These are phyloP conservation scores for Inosperma sp. DNA, from an alignment of 768 basidiomycete species.

Conservation along the genomic window DNA sequence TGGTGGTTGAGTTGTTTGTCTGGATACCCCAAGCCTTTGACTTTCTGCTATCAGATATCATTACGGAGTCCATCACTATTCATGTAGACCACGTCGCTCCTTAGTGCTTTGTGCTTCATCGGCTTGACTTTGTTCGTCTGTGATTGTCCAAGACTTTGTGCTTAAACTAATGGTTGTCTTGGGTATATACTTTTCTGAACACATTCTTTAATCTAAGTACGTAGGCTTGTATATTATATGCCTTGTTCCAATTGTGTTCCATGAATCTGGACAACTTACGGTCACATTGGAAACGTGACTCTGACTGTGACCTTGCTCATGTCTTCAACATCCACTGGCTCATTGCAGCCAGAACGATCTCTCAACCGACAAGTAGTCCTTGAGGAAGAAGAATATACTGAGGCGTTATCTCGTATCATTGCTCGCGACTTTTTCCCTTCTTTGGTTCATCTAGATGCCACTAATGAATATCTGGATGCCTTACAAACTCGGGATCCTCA, in stretches of 20 bases:
- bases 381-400: conserved; percentile 94
- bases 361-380: conserved; percentile 68
- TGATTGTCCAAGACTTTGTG: no score
- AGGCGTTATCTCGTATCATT: conserved; percentile 85
- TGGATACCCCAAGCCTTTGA: background rate
- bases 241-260: no score
- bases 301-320: background rate
- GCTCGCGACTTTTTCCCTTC: conserved; percentile 98
- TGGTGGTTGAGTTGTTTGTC: background rate
- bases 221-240: no score
- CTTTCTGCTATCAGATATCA: background rate
- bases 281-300: no score
- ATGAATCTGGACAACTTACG: no score
- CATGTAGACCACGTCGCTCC: no score
- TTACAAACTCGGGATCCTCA: conserved; percentile 69
- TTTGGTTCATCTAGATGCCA: conserved; percentile 82
- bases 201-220: no score
- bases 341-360: conserved; percentile 43
- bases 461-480: conserved; percentile 82
- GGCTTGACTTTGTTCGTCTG: no score
- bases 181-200: no score
- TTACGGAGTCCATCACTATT: background rate
- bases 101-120: no score
- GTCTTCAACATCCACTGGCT: background rate
- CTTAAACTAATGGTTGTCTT: no score